These are phyloP conservation scores for Neurospora crassa DNA, from an alignment of 2,329 filamentous ascomycete genomes.

Conservation along the genomic window DNA sequence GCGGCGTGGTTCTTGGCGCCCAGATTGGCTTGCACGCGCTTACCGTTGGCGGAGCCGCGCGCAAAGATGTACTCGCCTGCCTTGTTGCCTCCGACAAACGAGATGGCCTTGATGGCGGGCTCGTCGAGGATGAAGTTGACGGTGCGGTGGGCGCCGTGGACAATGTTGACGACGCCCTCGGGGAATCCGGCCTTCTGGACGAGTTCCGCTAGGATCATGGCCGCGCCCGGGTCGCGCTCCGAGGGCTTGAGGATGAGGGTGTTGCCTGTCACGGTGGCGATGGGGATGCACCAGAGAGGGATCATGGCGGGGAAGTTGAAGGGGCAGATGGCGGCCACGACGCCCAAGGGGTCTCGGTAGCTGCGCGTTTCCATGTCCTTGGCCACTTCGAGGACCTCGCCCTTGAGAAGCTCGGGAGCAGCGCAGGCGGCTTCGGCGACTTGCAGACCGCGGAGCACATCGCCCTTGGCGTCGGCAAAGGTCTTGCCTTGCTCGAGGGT, in stretches of 20 bases:
- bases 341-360: constrained; percentile 72
- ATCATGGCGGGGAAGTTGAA: constrained; percentile 94
- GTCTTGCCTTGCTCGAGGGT: constrained; percentile 86
- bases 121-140: constrained; percentile 84
- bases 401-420: constrained; percentile 73
- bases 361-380: constrained; percentile 86
- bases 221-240: constrained; percentile 73
- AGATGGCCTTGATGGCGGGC: constrained; percentile 75
- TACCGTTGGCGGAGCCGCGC: constrained; percentile 72
- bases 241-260: constrained; percentile 79
- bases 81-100: constrained; percentile 81
- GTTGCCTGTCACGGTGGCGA: constrained; percentile 76
- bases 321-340: constrained; percentile 76
- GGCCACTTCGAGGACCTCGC: constrained; percentile 74
- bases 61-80: constrained; percentile 80
- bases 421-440: constrained; percentile 76
- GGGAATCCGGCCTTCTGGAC: constrained; percentile 74
- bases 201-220: constrained; percentile 78
- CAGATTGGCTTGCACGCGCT: constrained; percentile 80
- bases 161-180: constrained; percentile 70
- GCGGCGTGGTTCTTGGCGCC: constrained; percentile 85
- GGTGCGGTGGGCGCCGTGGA: constrained; percentile 71
- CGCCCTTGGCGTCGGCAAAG: constrained; percentile 70
- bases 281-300: constrained; percentile 81
- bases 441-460: constrained; percentile 73